Evolutionary conservation across 179 eudicot genomes (phyloP).

Genomic region (Silene vulgaris): DNA sequence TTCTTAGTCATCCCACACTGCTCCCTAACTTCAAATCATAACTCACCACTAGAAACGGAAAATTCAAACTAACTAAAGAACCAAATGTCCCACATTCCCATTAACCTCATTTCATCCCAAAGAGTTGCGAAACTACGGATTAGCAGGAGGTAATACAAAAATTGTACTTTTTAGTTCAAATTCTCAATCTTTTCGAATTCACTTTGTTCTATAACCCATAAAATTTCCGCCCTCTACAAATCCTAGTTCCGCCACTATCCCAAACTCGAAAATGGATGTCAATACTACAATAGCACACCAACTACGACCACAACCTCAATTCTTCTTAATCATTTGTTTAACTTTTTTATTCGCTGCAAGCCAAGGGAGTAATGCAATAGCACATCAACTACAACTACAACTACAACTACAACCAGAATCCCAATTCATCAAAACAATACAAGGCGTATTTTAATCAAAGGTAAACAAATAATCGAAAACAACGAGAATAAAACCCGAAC

Average conservation of each 20-base stretch:
- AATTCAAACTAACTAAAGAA: too few species aligned
- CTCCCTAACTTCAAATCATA: too few species aligned
- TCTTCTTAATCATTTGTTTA: neutral
- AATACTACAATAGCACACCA: neutral
- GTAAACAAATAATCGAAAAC: neutral
- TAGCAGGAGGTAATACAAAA: neutral
- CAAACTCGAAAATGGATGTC: neutral
- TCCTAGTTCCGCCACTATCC: constrained; percentile 4
- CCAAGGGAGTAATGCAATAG: neutral
- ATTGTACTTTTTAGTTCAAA: neutral
- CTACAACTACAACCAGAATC: neutral
- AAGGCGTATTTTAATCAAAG: neutral
- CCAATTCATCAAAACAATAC: neutral
- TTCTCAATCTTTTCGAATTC: neutral
- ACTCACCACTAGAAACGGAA: too few species aligned
- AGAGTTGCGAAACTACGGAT: neutral
- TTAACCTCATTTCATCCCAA: neutral
- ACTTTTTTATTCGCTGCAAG: too few species aligned
- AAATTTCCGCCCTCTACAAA: neutral
- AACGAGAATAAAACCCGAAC: neutral
- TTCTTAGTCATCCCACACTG: neutral
- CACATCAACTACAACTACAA: neutral
- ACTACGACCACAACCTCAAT: neutral
- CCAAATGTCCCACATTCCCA: too few species aligned
- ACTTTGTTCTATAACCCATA: neutral